phyloP scores from a whole-genome alignment of 805 yeast species.

The Cyberlindnera sargentensis region DNA sequence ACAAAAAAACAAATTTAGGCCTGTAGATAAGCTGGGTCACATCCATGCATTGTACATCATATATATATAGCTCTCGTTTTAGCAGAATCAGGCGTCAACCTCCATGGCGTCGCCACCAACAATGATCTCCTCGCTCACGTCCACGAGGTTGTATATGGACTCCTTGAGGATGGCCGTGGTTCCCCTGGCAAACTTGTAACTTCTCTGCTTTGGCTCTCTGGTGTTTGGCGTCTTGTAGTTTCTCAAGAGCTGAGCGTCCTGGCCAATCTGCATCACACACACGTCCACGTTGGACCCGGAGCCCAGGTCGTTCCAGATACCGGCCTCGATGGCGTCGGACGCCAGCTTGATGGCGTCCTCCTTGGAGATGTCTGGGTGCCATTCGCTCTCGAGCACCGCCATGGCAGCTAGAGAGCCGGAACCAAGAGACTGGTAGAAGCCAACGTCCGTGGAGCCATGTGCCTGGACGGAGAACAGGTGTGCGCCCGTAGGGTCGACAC shows the following conservation, averaged over 20 bases:
- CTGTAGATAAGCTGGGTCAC: too few species aligned
- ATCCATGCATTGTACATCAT: too few species aligned
- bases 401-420: constrained; percentile 98
- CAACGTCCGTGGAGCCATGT: constrained; percentile 96
- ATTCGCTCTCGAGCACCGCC: constrained; percentile 89
- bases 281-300: constrained; percentile 97
- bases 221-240: constrained; percentile 89
- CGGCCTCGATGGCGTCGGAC: constrained; percentile 90
- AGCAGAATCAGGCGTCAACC: constrained; percentile 29
- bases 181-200: constrained; percentile 84
- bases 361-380: constrained; percentile 70
- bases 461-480: constrained; percentile 92
- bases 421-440: constrained; percentile 86
- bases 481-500: constrained; percentile 94
- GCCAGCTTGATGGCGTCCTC: constrained; percentile 92
- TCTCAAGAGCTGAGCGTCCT: constrained; percentile 78
- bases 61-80: too few species aligned
- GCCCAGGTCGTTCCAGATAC: constrained; percentile 98
- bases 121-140: constrained; percentile 58
- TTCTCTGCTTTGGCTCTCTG: constrained; percentile 72
- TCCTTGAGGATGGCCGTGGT: constrained; percentile 83
- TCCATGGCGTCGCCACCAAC: constrained; percentile 44
- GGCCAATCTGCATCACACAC: constrained; percentile 92
- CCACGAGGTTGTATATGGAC: constrained; percentile 56
- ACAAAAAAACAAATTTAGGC: too few species aligned